Conservation (phyloP, 108 stramenopile genomes). For the Hondaea fermentalgiana region DNA sequence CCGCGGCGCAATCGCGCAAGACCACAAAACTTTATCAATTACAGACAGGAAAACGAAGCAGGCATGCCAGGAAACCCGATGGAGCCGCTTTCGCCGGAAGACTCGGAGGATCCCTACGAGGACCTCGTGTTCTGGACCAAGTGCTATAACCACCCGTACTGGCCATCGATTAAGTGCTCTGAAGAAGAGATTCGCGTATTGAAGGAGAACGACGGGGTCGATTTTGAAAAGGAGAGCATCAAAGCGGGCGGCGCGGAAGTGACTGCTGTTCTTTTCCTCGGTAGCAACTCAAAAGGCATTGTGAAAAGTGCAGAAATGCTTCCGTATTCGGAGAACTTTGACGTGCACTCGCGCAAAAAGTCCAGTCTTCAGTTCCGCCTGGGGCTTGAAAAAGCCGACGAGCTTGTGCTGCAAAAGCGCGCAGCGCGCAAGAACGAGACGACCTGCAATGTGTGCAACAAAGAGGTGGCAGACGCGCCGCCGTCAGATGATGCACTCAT, state of each 20-base stretch:
- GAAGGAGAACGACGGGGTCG: not conserved
- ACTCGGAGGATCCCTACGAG: not conserved
- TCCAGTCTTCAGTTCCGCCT: not conserved
- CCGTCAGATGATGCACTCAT: too few relatives aligned
- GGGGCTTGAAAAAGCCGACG: not conserved
- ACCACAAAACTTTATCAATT: not conserved
- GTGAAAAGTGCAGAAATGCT: not conserved
- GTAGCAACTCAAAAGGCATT: not conserved
- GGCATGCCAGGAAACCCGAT: not conserved
- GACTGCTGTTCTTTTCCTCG: not conserved
- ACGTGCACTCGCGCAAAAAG: not conserved
- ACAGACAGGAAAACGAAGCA: not conserved
- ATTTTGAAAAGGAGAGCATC: not conserved
- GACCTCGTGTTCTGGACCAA: conserved; percentile 5
- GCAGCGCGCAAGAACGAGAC: not conserved
- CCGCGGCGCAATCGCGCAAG: not conserved
- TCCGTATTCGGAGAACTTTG: not conserved
- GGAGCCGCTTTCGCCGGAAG: too few relatives aligned
- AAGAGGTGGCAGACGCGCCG: not conserved
- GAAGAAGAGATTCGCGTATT: not conserved
- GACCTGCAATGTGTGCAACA: not conserved
- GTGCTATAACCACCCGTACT: conserved; percentile 7
- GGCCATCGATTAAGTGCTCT: not conserved
- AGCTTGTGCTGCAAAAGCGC: not conserved
- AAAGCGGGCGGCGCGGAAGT: not conserved